A percentile compares a stretch with the other conserved stretches of the same genome.
phyloP scores from a whole-genome alignment of 2,329 filamentous ascomycete species.

The Massarina eburnea region DNA sequence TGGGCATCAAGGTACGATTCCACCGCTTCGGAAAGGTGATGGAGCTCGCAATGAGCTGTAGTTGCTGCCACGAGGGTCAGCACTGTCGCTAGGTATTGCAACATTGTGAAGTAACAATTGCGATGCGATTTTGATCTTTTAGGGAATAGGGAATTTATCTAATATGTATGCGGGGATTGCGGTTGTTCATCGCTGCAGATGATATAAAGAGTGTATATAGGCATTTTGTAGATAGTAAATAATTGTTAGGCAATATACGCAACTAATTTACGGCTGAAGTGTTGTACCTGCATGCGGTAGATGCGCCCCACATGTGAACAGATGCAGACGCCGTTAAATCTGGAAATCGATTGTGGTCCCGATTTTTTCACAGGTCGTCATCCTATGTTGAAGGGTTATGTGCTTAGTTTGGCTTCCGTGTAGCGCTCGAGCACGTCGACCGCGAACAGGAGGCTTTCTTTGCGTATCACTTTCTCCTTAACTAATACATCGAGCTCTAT shows the following conservation, averaged over 20 bases:
- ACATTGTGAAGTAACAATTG: neutral
- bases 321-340: neutral
- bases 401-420: too few relatives aligned
- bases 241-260: neutral
- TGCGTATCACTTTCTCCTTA: too few relatives aligned
- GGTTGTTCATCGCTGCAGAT: neutral
- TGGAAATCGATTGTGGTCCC: neutral
- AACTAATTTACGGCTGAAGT: constrained; percentile 13
- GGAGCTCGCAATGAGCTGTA: constrained; percentile 19
- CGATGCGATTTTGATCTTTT: neutral
- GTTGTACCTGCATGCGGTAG: constrained; percentile 5
- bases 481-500: too few relatives aligned
- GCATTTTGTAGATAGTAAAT: too few relatives aligned
- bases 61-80: constrained; percentile 9
- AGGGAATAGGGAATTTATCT: neutral
- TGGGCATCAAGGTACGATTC: constrained; percentile 21
- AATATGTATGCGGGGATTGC: neutral
- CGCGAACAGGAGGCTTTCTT: too few relatives aligned
- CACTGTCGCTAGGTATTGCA: neutral
- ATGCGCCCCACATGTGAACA: constrained; percentile 10
- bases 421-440: too few relatives aligned
- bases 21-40: constrained; percentile 16
- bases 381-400: neutral
- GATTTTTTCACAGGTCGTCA: neutral
- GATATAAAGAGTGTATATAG: neutral